Evolutionary conservation across 805 yeast genomes (phyloP).

Genomic region (Grigorovia humatica): DNA sequence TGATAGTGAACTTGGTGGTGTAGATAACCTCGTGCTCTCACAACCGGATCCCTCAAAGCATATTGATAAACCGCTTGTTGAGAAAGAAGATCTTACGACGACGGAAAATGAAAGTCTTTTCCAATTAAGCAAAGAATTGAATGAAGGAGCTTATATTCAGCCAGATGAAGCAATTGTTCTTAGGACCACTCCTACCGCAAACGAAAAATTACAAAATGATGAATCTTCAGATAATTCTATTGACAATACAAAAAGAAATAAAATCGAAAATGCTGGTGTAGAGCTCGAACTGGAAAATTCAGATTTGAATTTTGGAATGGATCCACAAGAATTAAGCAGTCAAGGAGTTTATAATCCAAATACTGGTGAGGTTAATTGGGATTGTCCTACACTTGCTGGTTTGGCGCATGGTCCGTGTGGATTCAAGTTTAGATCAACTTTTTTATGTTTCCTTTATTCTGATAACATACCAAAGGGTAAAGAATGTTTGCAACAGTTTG

Average conservation of each 20-base stretch:
- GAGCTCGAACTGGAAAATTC: neutral
- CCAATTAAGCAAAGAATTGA: too few species aligned
- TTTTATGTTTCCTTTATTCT: constrained; percentile 89
- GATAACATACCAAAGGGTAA: constrained; percentile 93
- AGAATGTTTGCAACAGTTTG: constrained; percentile 86
- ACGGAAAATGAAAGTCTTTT: too few species aligned
- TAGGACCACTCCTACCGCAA: too few species aligned
- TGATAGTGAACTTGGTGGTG: too few species aligned
- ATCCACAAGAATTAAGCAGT: constrained; percentile 10
- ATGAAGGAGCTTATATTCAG: too few species aligned
- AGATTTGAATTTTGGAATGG: neutral
- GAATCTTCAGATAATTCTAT: neutral
- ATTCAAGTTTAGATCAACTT: constrained; percentile 87
- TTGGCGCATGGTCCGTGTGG: constrained; percentile 99
- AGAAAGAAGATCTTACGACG: too few species aligned
- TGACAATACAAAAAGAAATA: neutral
- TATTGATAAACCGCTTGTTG: too few species aligned
- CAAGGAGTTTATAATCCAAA: constrained; percentile 81
- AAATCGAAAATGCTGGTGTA: neutral
- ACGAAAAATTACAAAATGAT: neutral
- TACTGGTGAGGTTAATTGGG: constrained; percentile 99
- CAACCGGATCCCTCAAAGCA: too few species aligned
- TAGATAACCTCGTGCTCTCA: too few species aligned
- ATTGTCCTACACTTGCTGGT: constrained; percentile 98
- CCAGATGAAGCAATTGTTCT: too few species aligned